Evolutionary conservation across 2,329 filamentous ascomycete species (phyloP).

Genomic region (Malbranchea cinnamomea): DNA sequence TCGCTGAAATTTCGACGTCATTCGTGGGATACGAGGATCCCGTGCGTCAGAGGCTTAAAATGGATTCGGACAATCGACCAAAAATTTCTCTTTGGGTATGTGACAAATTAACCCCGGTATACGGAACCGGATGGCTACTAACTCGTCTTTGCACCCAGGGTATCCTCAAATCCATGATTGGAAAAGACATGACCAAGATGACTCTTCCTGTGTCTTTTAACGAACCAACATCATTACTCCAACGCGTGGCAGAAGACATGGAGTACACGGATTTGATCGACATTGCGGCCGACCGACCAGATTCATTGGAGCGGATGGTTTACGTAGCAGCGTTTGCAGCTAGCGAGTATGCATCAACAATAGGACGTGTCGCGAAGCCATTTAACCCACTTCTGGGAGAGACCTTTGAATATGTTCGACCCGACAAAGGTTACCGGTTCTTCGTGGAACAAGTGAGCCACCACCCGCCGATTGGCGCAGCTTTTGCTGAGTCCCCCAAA

Average conservation of each 20-base stretch:
- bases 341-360: slow-evolving; percentile 92
- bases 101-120: slow-evolving; percentile 8
- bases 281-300: slow-evolving; percentile 65
- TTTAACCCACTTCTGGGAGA: slow-evolving; percentile 95
- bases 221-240: slow-evolving; percentile 87
- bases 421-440: slow-evolving; percentile 95
- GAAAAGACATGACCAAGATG: slow-evolving; percentile 99
- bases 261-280: slow-evolving; percentile 92
- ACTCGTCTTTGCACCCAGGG: slow-evolving; percentile 39
- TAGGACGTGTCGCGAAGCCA: slow-evolving; percentile 90
- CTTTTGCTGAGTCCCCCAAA: slow-evolving; percentile 77
- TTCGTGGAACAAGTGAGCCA: slow-evolving; percentile 98
- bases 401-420: slow-evolving; percentile 89
- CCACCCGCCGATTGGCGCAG: slow-evolving; percentile 86
- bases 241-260: slow-evolving; percentile 94
- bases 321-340: slow-evolving; percentile 94
- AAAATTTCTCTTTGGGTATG: slow-evolving; percentile 93
- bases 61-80: slow-evolving; percentile 83
- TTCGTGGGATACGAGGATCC: slow-evolving; percentile 89
- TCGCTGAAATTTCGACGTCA: slow-evolving; percentile 55
- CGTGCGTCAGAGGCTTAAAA: slow-evolving; percentile 60
- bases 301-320: slow-evolving; percentile 81
- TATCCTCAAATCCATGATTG: slow-evolving; percentile 98
- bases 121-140: neutral
- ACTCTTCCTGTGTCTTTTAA: slow-evolving; percentile 97